Conservation (phyloP, 805 yeast species). For the Ogataea angusta region DNA sequence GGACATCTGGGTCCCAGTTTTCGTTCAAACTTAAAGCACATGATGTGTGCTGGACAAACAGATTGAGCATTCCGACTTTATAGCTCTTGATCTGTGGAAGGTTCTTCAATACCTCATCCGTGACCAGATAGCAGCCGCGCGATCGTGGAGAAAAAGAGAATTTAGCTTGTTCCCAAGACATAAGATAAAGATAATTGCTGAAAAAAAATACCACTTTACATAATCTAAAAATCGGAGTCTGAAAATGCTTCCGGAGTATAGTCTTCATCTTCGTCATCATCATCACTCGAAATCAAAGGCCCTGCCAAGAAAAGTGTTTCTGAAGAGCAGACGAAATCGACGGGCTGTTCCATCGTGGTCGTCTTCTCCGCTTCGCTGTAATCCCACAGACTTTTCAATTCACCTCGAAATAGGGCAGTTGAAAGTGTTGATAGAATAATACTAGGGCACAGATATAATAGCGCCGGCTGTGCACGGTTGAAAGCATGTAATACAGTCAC, state of each 20-base stretch:
- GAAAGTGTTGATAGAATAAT: constrained; percentile 33
- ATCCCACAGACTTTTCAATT: constrained; percentile 38
- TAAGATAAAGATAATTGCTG: constrained; percentile 4
- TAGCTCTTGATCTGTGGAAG: constrained; percentile 59
- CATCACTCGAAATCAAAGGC: constrained; percentile 23
- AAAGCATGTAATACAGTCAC: constrained; percentile 37
- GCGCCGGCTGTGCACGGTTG: constrained; percentile 61
- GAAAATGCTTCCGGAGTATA: constrained; percentile 12
- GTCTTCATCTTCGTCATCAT: constrained; percentile 25
- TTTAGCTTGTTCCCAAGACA: constrained; percentile 56
- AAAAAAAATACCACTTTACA: constrained; percentile 1
- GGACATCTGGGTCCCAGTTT: constrained; percentile 77
- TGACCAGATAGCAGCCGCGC: constrained; percentile 68
- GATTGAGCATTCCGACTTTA: constrained; percentile 59
- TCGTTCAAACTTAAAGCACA: constrained; percentile 77
- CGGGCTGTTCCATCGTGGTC: constrained; percentile 11
- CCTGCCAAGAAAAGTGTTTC: constrained; percentile 26
- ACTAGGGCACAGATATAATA: constrained; percentile 59
- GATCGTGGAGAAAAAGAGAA: constrained; percentile 54
- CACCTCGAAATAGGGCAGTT: constrained; percentile 40
- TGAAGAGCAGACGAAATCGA: constrained; percentile 22
- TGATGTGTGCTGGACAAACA: constrained; percentile 76
- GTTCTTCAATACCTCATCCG: constrained; percentile 55
- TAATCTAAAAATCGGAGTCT: constrained; percentile 7
- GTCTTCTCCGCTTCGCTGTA: constrained; percentile 32